Evolutionary conservation across 179 eudicot species (phyloP), one percentile per base, ranked within the genome.

Genomic region (Carnegiea gigantea): DNA sequence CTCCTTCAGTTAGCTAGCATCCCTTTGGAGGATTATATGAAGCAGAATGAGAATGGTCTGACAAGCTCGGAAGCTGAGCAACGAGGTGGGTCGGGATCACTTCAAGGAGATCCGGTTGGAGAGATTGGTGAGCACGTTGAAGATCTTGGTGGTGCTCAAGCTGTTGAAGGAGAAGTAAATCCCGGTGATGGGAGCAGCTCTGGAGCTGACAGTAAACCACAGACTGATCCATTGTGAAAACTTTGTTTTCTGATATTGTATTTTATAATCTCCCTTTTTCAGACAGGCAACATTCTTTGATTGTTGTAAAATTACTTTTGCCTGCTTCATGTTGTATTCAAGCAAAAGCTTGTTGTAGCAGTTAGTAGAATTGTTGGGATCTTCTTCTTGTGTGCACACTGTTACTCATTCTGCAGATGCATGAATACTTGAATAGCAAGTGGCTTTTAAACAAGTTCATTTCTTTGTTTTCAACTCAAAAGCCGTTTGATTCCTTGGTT

Each of bases 11-110:
- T 88, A 59, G 91, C 91, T 6, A 82, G 82, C 71, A 79, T 81
- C 75, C 94, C 94, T 70, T 76, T 91, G 83, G 93, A 92, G 76
- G 86, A 79, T 11, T 90, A 88, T 59, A 81, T 89, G 90, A 89
- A 89, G 84, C 89, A 87, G 83, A 90, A 86, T 71, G 92, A 89
- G 83, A 92, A 86, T 70, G 92, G 89, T 44, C 88, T 88, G 59
- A 79, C 82, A 13, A 88, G 89, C 82, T 84, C 88, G 80, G 71
- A 88, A 36, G 57, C 88, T 21, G 89, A 88, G 86, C 92, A 88
- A 59, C 90, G 87, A 80, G 85, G 87, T 40, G 86, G 88, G 77
- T 83, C 91, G 10, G 88, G 81, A 43, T 82, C 90, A 51, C 86
- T 77, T 40, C 75, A 84, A 76, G 85, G 82, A 49, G 86, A 85